A percentile compares a stretch with the other conserved stretches of the same genome.
These are phyloP conservation scores for Striga hermonthica DNA, from an alignment of 305 asterid genomes.

Conservation along the genomic window DNA sequence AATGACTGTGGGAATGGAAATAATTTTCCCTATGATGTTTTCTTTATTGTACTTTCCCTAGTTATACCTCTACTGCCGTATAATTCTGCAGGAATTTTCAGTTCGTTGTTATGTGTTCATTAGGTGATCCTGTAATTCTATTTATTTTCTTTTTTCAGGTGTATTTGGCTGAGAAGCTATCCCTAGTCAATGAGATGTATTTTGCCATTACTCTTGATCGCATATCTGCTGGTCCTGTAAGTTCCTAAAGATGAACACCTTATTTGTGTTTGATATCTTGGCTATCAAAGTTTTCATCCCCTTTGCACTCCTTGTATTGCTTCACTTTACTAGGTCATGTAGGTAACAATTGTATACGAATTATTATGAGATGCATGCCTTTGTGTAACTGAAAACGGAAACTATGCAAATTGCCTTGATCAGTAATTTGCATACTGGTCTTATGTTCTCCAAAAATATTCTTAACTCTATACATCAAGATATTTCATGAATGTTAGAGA, in stretches of 20 bases:
- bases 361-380: too few relatives aligned
- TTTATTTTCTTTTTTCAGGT: constrained; percentile 48
- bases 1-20: neutral
- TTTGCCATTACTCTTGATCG: constrained; percentile 98
- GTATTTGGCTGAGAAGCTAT: constrained; percentile 80
- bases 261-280: constrained; percentile 26
- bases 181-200: constrained; percentile 98
- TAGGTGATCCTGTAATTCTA: neutral
- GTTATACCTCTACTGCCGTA: neutral
- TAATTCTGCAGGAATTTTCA: constrained; percentile 1
- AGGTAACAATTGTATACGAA: too few relatives aligned
- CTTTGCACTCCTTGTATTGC: neutral
- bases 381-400: too few relatives aligned
- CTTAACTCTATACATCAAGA: too few relatives aligned
- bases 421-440: too few relatives aligned
- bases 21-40: constrained; percentile 4
- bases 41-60: neutral
- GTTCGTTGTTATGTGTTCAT: neutral
- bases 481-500: too few relatives aligned
- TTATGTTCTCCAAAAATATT: too few relatives aligned
- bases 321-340: too few relatives aligned
- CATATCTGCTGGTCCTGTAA: constrained; percentile 92
- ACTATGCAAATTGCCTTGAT: too few relatives aligned
- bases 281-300: constrained; percentile 17
- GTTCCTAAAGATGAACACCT: constrained; percentile 34